Evolutionary conservation across 352 stramenopile genomes (phyloP).

Genomic region (Phytophthora pinifolia): DNA sequence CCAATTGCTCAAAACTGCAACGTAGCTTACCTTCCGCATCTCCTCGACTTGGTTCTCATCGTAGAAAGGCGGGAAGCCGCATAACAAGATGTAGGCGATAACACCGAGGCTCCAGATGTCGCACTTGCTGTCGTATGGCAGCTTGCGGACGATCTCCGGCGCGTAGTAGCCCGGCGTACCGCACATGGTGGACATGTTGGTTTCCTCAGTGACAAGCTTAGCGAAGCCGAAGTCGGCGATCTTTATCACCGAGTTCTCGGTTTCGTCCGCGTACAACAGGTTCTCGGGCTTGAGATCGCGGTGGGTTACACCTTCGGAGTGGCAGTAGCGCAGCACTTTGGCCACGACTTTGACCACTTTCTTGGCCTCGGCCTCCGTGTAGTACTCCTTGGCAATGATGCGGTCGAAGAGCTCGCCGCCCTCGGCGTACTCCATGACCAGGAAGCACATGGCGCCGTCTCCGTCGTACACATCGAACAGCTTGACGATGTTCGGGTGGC

Average conservation of each 20-base stretch:
- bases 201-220: constrained; percentile 78
- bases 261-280: constrained; percentile 87
- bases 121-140: constrained; percentile 94
- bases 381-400: constrained; percentile 92
- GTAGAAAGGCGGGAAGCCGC: constrained; percentile 97
- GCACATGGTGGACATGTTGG: constrained; percentile 88
- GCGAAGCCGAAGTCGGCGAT: constrained; percentile 92
- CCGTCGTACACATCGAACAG: constrained; percentile 86
- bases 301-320: constrained; percentile 89
- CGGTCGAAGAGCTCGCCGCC: constrained; percentile 93
- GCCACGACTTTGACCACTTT: constrained; percentile 84
- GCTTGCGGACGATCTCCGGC: constrained; percentile 94
- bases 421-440: constrained; percentile 89
- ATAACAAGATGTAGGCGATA: constrained; percentile 94
- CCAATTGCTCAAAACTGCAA: not conserved
- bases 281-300: constrained; percentile 98
- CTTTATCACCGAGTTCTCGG: constrained; percentile 92
- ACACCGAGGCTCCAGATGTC: constrained; percentile 95
- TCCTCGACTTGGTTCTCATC: constrained; percentile 89
- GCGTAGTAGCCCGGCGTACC: constrained; percentile 96
- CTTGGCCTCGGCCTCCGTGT: constrained; percentile 88
- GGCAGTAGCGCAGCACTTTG: constrained; percentile 87
- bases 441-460: constrained; percentile 68
- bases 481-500: constrained; percentile 90
- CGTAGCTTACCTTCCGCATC: constrained; percentile 60